Evolutionary conservation across 2,329 filamentous ascomycete species (phyloP).

Genomic region (Calycina herbarum): DNA sequence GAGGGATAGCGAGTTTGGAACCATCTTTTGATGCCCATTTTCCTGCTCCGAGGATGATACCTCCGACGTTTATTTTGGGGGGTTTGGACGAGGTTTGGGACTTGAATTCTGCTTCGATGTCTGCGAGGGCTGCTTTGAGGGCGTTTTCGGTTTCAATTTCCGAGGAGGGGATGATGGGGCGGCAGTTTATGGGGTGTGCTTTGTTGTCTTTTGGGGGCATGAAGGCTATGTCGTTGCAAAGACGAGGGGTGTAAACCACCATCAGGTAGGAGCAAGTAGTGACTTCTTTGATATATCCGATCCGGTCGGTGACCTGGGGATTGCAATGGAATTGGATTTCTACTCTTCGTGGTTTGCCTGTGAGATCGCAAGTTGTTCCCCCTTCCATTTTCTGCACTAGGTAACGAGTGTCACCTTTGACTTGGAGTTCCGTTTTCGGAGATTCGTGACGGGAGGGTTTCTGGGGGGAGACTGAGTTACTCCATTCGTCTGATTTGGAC

Average conservation of each 20-base stretch:
- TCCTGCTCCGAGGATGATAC: constrained; percentile 33
- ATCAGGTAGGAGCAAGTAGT: constrained; percentile 72
- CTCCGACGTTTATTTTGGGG: constrained; percentile 33
- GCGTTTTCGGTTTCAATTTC: constrained; percentile 33
- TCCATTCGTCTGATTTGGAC: constrained; percentile 38
- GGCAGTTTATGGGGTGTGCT: constrained; percentile 62
- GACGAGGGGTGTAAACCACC: constrained; percentile 70
- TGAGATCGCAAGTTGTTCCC: constrained; percentile 70
- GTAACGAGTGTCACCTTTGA: constrained; percentile 66
- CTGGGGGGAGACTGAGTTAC: constrained; percentile 32
- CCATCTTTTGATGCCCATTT: constrained; percentile 35
- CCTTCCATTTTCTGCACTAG: constrained; percentile 66
- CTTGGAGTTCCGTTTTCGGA: constrained; percentile 54
- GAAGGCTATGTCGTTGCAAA: constrained; percentile 77
- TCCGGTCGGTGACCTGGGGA: constrained; percentile 61
- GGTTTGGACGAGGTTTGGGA: constrained; percentile 42
- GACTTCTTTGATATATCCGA: constrained; percentile 72
- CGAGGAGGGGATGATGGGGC: constrained; percentile 54
- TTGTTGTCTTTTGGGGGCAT: constrained; percentile 65
- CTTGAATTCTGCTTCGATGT: constrained; percentile 19
- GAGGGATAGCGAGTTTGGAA: constrained; percentile 33
- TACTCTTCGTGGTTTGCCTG: constrained; percentile 64
- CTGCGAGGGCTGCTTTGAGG: constrained; percentile 41
- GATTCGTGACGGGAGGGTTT: constrained; percentile 31
- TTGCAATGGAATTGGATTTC: constrained; percentile 65